phyloP scores from a whole-genome alignment of 2,329 filamentous ascomycete genomes.

The Gremmenia infestans region DNA sequence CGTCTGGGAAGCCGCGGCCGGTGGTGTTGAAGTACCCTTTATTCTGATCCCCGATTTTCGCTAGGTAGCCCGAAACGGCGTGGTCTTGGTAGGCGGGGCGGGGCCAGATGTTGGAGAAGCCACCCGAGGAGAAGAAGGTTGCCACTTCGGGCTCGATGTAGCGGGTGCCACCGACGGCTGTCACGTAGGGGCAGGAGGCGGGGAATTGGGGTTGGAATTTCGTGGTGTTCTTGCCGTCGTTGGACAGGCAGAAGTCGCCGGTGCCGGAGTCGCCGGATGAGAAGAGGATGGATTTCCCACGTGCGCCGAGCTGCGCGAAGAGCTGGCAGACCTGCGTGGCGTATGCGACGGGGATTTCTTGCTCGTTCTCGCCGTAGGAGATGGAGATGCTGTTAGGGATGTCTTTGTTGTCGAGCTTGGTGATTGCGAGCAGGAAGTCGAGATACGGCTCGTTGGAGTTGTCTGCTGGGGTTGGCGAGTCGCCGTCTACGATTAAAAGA shows the following conservation, averaged over 20 bases:
- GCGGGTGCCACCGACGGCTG: conserved; percentile 52
- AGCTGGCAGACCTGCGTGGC: conserved; percentile 49
- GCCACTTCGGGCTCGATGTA: conserved; percentile 14
- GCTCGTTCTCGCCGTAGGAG: conserved; percentile 56
- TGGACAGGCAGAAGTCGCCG: conserved; percentile 44
- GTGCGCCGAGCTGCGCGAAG: conserved; percentile 48
- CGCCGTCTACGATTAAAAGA: conserved; percentile 44
- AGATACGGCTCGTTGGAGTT: conserved; percentile 64
- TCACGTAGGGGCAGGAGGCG: conserved; percentile 61
- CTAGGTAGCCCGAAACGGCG: conserved; percentile 37
- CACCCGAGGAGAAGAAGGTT: conserved; percentile 38
- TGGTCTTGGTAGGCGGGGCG: conserved; percentile 42
- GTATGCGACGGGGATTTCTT: conserved; percentile 47
- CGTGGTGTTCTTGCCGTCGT: conserved; percentile 51
- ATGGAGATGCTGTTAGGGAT: conserved; percentile 53
- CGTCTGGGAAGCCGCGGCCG: conserved; percentile 49
- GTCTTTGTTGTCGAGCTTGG: conserved; percentile 45
- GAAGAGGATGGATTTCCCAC: conserved; percentile 49
- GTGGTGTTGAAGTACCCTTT: conserved; percentile 37
- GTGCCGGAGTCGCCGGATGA: conserved; percentile 43
- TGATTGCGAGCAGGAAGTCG: conserved; percentile 47
- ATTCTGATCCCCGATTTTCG: conserved; percentile 37
- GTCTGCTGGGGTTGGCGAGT: conserved; percentile 33
- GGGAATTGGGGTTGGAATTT: conserved; percentile 60
- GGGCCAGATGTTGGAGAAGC: conserved; percentile 46